A percentile compares a stretch with the other conserved stretches of the same genome.
phyloP scores from a whole-genome alignment of 768 basidiomycete species.

The Hemileccinum impolitum region DNA sequence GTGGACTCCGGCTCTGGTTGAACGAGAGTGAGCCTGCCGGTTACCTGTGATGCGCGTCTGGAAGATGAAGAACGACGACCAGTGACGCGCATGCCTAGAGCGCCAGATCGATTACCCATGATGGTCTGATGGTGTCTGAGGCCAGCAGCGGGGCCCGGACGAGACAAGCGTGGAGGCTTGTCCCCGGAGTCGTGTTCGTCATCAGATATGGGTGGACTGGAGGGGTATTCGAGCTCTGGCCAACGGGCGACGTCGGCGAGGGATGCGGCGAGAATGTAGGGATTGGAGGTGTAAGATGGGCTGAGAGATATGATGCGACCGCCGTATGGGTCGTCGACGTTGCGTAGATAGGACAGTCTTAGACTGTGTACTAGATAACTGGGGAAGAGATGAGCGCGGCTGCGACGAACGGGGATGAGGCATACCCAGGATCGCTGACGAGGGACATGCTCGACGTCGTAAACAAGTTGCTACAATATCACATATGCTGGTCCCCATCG shows the following conservation, averaged over 20 bases:
- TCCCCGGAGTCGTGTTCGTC: conserved; percentile 53
- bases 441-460: conserved; percentile 46
- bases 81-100: conserved; percentile 70
- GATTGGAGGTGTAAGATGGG: conserved; percentile 73
- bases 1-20: conserved; percentile 9
- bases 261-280: conserved; percentile 76
- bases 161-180: conserved; percentile 6
- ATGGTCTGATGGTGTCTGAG: conserved; percentile 90
- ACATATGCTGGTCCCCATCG: conserved; percentile 38
- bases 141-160: conserved; percentile 33
- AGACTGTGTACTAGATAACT: conserved; percentile 82
- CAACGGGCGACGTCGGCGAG: conserved; percentile 77
- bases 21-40: conserved; percentile 3
- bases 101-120: conserved; percentile 69
- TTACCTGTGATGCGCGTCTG: conserved; percentile 40
- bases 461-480: neutral
- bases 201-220: conserved; percentile 70
- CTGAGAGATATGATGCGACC: conserved; percentile 77
- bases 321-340: conserved; percentile 84
- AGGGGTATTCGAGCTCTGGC: conserved; percentile 77
- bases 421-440: conserved; percentile 62
- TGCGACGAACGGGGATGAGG: neutral
- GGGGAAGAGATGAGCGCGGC: neutral
- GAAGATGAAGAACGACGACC: conserved; percentile 58
- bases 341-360: conserved; percentile 83